Evolutionary conservation across 129 eudicot species (phyloP).

Genomic region (Artemisia annua): DNA sequence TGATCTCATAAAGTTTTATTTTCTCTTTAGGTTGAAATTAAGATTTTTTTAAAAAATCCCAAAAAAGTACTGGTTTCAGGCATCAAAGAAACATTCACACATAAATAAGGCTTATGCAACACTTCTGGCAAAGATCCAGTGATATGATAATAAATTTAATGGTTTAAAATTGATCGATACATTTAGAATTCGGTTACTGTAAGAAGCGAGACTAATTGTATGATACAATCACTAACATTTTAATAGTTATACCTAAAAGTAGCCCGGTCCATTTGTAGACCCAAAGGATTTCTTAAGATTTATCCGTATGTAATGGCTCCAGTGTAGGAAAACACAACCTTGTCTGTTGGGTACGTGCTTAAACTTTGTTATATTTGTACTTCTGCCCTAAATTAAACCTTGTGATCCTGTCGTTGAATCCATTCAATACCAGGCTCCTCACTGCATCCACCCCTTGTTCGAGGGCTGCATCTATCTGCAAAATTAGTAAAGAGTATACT

Average conservation of each 20-base stretch:
- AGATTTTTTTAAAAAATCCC: no score
- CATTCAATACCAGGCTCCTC: constrained; percentile 65
- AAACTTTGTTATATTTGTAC: constrained; percentile 86
- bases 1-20: constrained; percentile 8
- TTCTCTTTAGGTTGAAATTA: neutral
- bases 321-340: constrained; percentile 2
- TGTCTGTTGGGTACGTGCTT: constrained; percentile 3
- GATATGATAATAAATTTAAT: neutral
- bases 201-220: constrained; percentile 12
- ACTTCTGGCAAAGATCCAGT: no score
- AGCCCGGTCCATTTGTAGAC: neutral
- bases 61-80: no score
- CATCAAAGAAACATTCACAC: neutral
- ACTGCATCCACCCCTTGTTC: constrained; percentile 86
- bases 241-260: constrained; percentile 17
- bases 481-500: neutral
- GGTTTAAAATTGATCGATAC: neutral
- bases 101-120: neutral
- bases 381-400: constrained; percentile 94
- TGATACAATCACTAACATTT: constrained; percentile 13
- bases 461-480: constrained; percentile 81
- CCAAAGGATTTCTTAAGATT: neutral
- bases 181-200: neutral
- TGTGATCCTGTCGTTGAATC: constrained; percentile 67
- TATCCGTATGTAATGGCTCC: neutral